phyloP scores from a whole-genome alignment of 352 stramenopile species.

The Globisporangium camurandrum region DNA sequence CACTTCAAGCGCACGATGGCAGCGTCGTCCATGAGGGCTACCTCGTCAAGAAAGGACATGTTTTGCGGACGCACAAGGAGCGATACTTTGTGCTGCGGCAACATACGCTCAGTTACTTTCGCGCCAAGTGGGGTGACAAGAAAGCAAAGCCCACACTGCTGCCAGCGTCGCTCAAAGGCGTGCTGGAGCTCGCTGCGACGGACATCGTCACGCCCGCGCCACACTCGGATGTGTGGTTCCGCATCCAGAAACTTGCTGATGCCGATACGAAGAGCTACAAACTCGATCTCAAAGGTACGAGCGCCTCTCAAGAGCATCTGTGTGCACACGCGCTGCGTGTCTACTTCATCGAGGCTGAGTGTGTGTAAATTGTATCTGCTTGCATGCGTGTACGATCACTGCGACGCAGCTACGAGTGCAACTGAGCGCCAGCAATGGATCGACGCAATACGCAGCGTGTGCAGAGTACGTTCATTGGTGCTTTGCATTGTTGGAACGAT shows the following conservation, averaged over 20 bases:
- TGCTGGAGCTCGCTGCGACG: slow-evolving; percentile 31
- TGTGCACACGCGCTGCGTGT: neutral
- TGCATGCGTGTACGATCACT: slow-evolving; percentile 1
- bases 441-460: slow-evolving; percentile 39
- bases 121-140: slow-evolving; percentile 17
- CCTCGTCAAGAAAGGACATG: slow-evolving; percentile 44
- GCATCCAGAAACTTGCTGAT: slow-evolving; percentile 42
- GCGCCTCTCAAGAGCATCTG: no score
- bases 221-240: slow-evolving; percentile 52
- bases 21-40: slow-evolving; percentile 27
- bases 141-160: slow-evolving; percentile 15
- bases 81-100: slow-evolving; percentile 38
- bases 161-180: slow-evolving; percentile 27
- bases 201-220: slow-evolving; percentile 42
- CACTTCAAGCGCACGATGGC: neutral
- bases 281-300: slow-evolving; percentile 62
- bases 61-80: slow-evolving; percentile 50
- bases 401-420: slow-evolving; percentile 24
- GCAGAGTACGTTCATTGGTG: slow-evolving; percentile 21
- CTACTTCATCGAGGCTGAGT: neutral
- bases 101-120: slow-evolving; percentile 39
- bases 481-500: neutral
- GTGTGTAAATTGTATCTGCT: neutral
- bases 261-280: slow-evolving; percentile 53
- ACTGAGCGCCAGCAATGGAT: slow-evolving; percentile 59